These are phyloP conservation scores for Musa beccarii DNA, from an alignment of 176 grass and related monocot genomes.

Conservation along the genomic window DNA sequence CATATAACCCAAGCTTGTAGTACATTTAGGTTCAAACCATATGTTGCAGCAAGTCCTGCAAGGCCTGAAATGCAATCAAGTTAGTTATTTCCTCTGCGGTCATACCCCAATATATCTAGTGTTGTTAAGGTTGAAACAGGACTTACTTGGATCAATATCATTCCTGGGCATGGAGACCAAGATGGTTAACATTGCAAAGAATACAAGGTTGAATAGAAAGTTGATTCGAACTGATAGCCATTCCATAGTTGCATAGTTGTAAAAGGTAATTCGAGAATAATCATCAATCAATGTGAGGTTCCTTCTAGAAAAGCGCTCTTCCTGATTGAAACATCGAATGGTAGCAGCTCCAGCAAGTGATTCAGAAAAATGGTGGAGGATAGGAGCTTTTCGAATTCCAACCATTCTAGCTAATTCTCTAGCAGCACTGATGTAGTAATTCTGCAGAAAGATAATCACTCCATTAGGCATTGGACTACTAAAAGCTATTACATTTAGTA, in stretches of 20 bases:
- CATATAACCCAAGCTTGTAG: conserved; percentile 92
- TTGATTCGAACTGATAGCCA: conserved; percentile 89
- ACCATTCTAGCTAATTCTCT: conserved; percentile 86
- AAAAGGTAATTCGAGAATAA: conserved; percentile 73
- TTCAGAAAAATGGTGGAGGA: conserved; percentile 87
- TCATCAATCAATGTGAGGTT: conserved; percentile 58
- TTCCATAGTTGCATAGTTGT: conserved; percentile 85
- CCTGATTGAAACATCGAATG: conserved; percentile 84
- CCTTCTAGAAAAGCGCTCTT: conserved; percentile 50
- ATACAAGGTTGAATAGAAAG: conserved; percentile 82
- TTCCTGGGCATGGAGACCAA: conserved; percentile 57
- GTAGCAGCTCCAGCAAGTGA: conserved; percentile 64
- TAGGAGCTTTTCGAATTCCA: conserved; percentile 77
- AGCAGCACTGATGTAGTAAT: conserved; percentile 74
- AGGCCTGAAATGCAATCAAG: conserved; percentile 46
- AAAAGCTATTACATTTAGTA: background rate
- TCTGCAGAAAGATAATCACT: conserved; percentile 22
- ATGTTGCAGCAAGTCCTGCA: conserved; percentile 72
- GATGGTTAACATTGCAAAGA: conserved; percentile 56
- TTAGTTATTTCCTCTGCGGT: background rate
- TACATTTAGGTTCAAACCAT: conserved; percentile 79
- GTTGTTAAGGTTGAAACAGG: background rate
- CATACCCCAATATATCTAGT: background rate
- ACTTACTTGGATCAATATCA: conserved; percentile 71
- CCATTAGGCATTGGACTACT: background rate